phyloP scores from a whole-genome alignment of 805 yeast species.

The Candida awuae region DNA sequence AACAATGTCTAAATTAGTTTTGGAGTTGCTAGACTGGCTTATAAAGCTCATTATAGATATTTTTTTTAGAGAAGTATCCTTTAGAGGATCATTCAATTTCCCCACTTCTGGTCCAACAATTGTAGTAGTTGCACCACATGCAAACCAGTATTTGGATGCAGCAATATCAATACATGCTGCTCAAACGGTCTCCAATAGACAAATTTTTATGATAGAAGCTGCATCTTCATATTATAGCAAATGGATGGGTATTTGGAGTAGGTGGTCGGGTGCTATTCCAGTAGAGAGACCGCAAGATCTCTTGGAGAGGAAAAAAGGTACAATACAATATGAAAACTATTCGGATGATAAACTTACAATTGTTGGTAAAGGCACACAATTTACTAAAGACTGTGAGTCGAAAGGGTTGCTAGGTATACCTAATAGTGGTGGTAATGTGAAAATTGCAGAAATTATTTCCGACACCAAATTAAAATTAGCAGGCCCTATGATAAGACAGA shows the following conservation, averaged over 20 bases:
- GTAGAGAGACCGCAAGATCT: constrained; percentile 89
- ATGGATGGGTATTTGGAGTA: constrained; percentile 71
- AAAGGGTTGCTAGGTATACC: constrained; percentile 77
- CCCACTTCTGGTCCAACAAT: constrained; percentile 75
- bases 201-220: constrained; percentile 79
- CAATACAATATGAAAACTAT: constrained; percentile 39
- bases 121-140: constrained; percentile 95
- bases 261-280: constrained; percentile 75
- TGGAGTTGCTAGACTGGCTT: constrained; percentile 27
- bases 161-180: constrained; percentile 71
- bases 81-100: constrained; percentile 74
- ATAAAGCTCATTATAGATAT: constrained; percentile 30
- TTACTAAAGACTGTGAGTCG: constrained; percentile 51
- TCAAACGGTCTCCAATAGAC: constrained; percentile 52
- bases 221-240: constrained; percentile 59
- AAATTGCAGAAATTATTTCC: constrained; percentile 56
- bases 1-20: constrained; percentile 8
- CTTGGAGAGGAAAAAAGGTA: constrained; percentile 55
- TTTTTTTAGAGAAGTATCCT: constrained; percentile 82
- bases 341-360: constrained; percentile 46
- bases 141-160: constrained; percentile 72
- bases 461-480: constrained; percentile 63
- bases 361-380: constrained; percentile 59
- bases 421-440: constrained; percentile 64
- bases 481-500: constrained; percentile 56